Percentiles rank a stretch among this genome's conserved stretches.
These are phyloP conservation scores for Apium graveolens DNA, from an alignment of 129 eudicot genomes.

Conservation along the genomic window DNA sequence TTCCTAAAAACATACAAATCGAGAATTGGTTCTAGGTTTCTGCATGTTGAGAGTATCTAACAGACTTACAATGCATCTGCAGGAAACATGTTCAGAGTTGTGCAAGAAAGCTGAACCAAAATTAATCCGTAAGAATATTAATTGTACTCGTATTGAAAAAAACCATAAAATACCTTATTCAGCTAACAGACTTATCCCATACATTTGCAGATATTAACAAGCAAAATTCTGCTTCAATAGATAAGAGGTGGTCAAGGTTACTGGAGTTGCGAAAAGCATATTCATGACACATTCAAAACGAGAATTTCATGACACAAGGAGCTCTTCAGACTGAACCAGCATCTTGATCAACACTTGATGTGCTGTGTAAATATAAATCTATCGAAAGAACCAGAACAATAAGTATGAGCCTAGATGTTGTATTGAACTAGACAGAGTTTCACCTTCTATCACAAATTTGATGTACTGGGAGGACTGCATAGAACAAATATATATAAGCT, in stretches of 20 bases:
- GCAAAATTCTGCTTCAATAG: constrained; percentile 41
- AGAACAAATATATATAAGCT: not conserved
- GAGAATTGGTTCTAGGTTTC: not conserved
- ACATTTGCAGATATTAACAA: constrained; percentile 44
- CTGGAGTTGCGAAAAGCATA: constrained; percentile 49
- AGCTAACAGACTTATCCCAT: not conserved
- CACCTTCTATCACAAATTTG: not conserved
- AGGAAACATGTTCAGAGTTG: constrained; percentile 82
- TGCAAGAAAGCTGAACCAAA: constrained; percentile 71
- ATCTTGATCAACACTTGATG: not conserved
- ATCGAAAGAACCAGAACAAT: not conserved
- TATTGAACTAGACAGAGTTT: not conserved
- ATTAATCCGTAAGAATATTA: constrained; percentile 48
- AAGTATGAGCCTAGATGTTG: not conserved
- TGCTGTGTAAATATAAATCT: not conserved
- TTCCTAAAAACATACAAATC: not conserved
- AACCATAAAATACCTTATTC: not conserved
- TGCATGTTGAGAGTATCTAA: not conserved
- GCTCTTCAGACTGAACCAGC: not conserved
- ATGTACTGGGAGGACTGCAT: not conserved
- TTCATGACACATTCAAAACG: not conserved
- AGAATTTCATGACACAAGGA: not conserved
- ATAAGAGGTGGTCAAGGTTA: constrained; percentile 64
- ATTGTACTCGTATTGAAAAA: not conserved
- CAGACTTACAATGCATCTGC: constrained; percentile 15